These are phyloP conservation scores for Aspergillus proliferans DNA, from an alignment of 2,329 filamentous ascomycete species.

Conservation along the genomic window DNA sequence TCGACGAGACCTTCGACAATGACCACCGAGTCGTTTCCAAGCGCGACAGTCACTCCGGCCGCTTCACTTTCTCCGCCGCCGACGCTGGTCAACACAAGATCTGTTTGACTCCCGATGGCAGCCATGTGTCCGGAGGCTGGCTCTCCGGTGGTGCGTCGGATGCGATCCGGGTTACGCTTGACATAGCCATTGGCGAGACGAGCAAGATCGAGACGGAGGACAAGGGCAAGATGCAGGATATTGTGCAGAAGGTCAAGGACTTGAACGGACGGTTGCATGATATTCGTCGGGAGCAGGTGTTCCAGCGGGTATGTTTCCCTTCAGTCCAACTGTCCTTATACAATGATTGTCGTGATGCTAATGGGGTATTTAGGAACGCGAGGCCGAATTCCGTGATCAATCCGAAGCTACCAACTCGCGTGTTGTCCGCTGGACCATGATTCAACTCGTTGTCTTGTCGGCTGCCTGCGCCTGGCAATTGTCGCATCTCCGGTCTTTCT, in stretches of 20 bases:
- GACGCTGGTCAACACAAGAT: constrained; percentile 94
- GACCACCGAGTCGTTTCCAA: constrained; percentile 93
- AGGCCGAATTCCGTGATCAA: constrained; percentile 96
- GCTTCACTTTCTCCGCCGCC: constrained; percentile 92
- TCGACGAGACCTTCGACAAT: constrained; percentile 95
- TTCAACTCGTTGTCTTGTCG: constrained; percentile 78
- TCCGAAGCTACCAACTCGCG: constrained; percentile 87
- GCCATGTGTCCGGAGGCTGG: constrained; percentile 64
- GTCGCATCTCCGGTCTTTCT: constrained; percentile 90
- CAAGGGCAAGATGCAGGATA: constrained; percentile 85
- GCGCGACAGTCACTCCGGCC: constrained; percentile 66
- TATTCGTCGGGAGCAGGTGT: constrained; percentile 89
- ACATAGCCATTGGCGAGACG: constrained; percentile 90
- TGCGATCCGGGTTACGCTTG: constrained; percentile 75
- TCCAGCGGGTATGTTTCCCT: constrained; percentile 67
- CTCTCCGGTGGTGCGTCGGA: constrained; percentile 62
- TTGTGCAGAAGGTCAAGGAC: constrained; percentile 82
- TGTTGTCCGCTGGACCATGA: constrained; percentile 87
- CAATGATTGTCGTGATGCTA: neutral
- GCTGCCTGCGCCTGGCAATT: constrained; percentile 95
- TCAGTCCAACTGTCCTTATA: neutral
- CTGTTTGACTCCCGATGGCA: constrained; percentile 83
- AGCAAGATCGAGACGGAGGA: constrained; percentile 89
- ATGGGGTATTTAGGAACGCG: constrained; percentile 64
- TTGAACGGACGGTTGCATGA: constrained; percentile 81